phyloP scores from a whole-genome alignment of 106 monocot species.

The Dioscorea alata region DNA sequence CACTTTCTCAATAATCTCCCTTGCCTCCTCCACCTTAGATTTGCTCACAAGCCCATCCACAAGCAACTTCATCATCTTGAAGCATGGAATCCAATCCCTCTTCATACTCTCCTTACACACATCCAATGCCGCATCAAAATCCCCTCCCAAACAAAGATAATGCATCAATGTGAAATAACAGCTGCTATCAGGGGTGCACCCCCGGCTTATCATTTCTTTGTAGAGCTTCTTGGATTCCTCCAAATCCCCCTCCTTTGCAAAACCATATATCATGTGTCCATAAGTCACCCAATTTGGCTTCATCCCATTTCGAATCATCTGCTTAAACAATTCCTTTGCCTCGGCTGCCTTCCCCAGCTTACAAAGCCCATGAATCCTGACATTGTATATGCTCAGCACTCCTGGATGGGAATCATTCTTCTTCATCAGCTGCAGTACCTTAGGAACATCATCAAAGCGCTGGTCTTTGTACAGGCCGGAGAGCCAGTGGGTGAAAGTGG shows the following conservation, averaged over 20 bases:
- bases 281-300: slow-evolving; percentile 68
- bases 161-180: slow-evolving; percentile 46
- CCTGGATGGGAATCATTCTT: slow-evolving; percentile 51
- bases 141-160: slow-evolving; percentile 43
- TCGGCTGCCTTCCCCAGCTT: slow-evolving; percentile 30
- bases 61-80: slow-evolving; percentile 43
- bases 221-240: slow-evolving; percentile 59
- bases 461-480: slow-evolving; percentile 22
- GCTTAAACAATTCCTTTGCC: slow-evolving; percentile 36
- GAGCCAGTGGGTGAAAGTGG: too few relatives aligned
- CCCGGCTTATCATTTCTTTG: slow-evolving; percentile 34
- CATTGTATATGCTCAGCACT: slow-evolving; percentile 39
- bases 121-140: slow-evolving; percentile 42
- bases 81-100: slow-evolving; percentile 62
- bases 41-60: slow-evolving; percentile 60
- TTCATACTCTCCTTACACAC: slow-evolving; percentile 55
- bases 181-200: slow-evolving; percentile 27
- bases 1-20: slow-evolving; percentile 40
- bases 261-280: slow-evolving; percentile 53
- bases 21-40: slow-evolving; percentile 49
- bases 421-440: slow-evolving; percentile 65
- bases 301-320: slow-evolving; percentile 46
- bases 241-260: slow-evolving; percentile 44
- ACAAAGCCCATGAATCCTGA: slow-evolving; percentile 21
- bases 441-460: slow-evolving; percentile 42